Evolutionary conservation across 495 filamentous ascomycete species (phyloP), one percentile per base, ranked within the genome.

Genomic region (Chaetomium fimeti): DNA sequence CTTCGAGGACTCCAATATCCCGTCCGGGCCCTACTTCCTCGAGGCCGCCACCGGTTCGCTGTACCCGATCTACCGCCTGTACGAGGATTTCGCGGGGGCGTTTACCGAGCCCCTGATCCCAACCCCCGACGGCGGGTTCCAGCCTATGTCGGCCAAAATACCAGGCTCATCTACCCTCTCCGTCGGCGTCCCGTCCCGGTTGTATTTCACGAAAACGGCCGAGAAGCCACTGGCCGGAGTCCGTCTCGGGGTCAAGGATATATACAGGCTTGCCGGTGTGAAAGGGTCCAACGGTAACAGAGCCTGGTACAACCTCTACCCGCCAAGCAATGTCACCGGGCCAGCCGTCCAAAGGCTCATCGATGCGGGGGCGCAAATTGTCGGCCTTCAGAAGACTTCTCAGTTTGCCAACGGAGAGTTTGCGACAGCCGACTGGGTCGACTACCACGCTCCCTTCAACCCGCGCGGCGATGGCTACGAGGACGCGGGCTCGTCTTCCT

Each of bases 241-340:
- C n/a, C 76, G 87, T 13, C 63, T 87, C 3, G 84, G 80, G 1
- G 75, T 88, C 65, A 90, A 90, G 71, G 87, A 88, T 64, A 83
- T 87, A 56, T 85, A 81, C 70, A 77, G 85, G 32, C 70, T 89
- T 12, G 77, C 76, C 0, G 86, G 87, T 3, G 67, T 85, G 1
- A 81, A 80, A 61, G 83, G 80, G 0, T 79, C 80, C 36, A 77
- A 81, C 62, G 82, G 85, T 55, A 86, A 84, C 68, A 72, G 83
- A 13, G 84, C 83, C 0, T 86, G 79, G 75, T 82, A 84, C 57
- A 70, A 80, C 24, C 71, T 85, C 0, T 88, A 84, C 62, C 77
- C 79, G 1, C 63, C 82, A 0, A 73, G 73, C 25, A 80, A 73
- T 16, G 69, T 57, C 2, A 87, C 80, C 5, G 82, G 79, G 0